phyloP scores from a whole-genome alignment of 2,329 filamentous ascomycete genomes.

The Xylogone sp. region DNA sequence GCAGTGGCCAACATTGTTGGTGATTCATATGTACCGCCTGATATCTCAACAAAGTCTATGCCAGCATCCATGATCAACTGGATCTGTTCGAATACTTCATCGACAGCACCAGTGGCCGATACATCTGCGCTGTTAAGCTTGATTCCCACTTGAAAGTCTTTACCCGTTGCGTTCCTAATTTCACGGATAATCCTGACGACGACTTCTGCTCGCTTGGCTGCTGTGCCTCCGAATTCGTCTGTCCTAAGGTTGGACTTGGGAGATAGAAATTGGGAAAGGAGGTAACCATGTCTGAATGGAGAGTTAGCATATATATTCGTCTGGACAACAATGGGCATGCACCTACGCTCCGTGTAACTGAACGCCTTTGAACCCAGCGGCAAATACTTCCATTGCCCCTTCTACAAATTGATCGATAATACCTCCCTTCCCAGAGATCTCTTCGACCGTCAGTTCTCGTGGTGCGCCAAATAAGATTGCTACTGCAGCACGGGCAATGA shows the following conservation, averaged over 20 bases:
- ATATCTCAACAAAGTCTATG: conserved; percentile 66
- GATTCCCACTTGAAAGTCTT: conserved; percentile 45
- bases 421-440: conserved; percentile 41
- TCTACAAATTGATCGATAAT: conserved; percentile 50
- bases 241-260: conserved; percentile 64
- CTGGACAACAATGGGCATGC: conserved; percentile 21
- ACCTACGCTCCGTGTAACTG: conserved; percentile 45
- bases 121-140: conserved; percentile 57
- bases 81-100: conserved; percentile 56
- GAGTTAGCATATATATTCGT: conserved; percentile 1
- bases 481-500: conserved; percentile 24
- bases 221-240: conserved; percentile 64
- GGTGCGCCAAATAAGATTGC: conserved; percentile 45
- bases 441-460: conserved; percentile 48
- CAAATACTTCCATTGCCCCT: conserved; percentile 44
- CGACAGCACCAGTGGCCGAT: conserved; percentile 31
- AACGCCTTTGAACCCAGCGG: conserved; percentile 49
- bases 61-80: conserved; percentile 42
- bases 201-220: conserved; percentile 67
- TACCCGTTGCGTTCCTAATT: conserved; percentile 37
- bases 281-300: conserved; percentile 59
- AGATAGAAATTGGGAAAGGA: conserved; percentile 66
- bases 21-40: conserved; percentile 57
- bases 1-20: conserved; percentile 27
- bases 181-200: conserved; percentile 63